A percentile compares a stretch with the other conserved stretches of the same genome.
phyloP scores from a whole-genome alignment of 2,329 filamentous ascomycete species.

The Erysiphe pulchra region DNA sequence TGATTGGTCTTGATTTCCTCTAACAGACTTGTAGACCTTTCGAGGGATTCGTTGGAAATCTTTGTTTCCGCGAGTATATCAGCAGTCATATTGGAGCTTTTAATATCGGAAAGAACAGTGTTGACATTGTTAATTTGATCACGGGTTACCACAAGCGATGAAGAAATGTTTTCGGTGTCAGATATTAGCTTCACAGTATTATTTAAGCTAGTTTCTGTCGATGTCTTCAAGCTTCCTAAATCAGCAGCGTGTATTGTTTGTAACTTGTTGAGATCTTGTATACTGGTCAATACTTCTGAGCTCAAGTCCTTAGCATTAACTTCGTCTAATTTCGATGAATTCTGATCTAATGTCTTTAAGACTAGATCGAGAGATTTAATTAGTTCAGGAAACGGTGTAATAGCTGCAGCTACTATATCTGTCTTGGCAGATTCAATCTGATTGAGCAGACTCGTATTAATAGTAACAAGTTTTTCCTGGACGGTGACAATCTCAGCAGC shows the following conservation, averaged over 20 bases:
- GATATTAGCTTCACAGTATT: conserved; percentile 1
- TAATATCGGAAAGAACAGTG: conserved; percentile 8
- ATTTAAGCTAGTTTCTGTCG: not conserved
- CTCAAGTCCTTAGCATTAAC: conserved; percentile 9
- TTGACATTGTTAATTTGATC: conserved; percentile 7
- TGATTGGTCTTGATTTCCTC: conserved; percentile 1
- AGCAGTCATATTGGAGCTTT: conserved; percentile 6
- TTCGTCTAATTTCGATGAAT: conserved; percentile 3
- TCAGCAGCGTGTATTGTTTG: conserved; percentile 3
- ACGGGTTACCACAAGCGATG: conserved; percentile 1
- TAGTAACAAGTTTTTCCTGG: conserved; percentile 6
- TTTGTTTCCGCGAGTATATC: conserved; percentile 6
- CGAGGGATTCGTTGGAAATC: conserved; percentile 2
- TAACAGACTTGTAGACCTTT: too few species aligned
- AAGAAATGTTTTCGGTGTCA: conserved; percentile 3
- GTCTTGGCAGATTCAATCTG: conserved; percentile 5
- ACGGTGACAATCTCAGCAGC: conserved; percentile 5
- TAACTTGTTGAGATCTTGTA: conserved; percentile 4
- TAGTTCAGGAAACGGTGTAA: conserved; percentile 1
- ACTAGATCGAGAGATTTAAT: not conserved
- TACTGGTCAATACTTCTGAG: conserved; percentile 5
- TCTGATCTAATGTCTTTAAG: not conserved
- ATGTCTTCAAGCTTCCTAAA: conserved; percentile 4
- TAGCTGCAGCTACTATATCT: conserved; percentile 7
- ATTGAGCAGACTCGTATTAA: conserved; percentile 2